phyloP scores from a whole-genome alignment of 306 rosid species.

The Hippophae tibetana region DNA sequence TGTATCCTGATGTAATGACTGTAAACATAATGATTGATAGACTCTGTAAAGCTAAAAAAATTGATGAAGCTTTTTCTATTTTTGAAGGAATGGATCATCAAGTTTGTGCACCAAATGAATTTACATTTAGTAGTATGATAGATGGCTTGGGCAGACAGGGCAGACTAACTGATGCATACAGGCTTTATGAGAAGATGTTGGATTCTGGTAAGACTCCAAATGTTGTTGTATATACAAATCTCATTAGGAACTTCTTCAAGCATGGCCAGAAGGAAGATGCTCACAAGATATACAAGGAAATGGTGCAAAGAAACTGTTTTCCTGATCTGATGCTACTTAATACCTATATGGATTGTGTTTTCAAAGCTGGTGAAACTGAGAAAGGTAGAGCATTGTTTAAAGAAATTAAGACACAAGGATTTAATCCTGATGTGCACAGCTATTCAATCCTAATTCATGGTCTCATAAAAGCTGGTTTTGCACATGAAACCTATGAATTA shows the following conservation, averaged over 20 bases:
- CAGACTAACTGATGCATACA: constrained; percentile 73
- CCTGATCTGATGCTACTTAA: constrained; percentile 82
- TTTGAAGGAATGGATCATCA: constrained; percentile 72
- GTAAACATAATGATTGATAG: constrained; percentile 86
- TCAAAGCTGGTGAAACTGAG: constrained; percentile 76
- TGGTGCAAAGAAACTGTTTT: constrained; percentile 55
- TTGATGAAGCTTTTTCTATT: constrained; percentile 82
- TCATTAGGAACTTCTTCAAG: constrained; percentile 69
- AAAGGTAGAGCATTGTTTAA: constrained; percentile 76
- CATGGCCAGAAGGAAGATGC: constrained; percentile 92
- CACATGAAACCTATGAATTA: constrained; percentile 63
- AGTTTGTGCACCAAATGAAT: constrained; percentile 54
- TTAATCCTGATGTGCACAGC: constrained; percentile 63
- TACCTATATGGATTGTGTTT: constrained; percentile 85
- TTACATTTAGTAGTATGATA: constrained; percentile 81
- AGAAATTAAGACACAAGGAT: constrained; percentile 62
- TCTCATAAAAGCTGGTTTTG: constrained; percentile 77
- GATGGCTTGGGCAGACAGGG: constrained; percentile 87
- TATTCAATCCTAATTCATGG: constrained; percentile 84
- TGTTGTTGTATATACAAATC: constrained; percentile 65
- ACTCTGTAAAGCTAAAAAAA: constrained; percentile 70
- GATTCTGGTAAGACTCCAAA: constrained; percentile 60
- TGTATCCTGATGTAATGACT: constrained; percentile 81
- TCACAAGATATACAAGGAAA: constrained; percentile 88
- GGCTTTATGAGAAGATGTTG: constrained; percentile 83